Evolutionary conservation across 805 yeast genomes (phyloP).

Genomic region (Candida nanaspora): DNA sequence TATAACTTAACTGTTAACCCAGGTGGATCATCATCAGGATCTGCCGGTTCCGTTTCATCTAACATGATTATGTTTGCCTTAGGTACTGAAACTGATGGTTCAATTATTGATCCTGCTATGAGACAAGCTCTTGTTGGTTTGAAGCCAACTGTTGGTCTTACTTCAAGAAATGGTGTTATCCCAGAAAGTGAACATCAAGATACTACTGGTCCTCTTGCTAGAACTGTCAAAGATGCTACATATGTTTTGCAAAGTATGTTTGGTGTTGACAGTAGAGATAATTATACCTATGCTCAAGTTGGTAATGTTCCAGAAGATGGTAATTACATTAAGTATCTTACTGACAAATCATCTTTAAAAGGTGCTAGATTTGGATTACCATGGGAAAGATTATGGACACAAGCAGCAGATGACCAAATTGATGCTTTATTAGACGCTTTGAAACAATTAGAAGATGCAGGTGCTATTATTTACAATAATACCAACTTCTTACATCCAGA

Average conservation of each 20-base stretch:
- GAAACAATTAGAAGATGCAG: constrained; percentile 15
- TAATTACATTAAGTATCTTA: constrained; percentile 17
- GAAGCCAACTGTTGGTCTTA: constrained; percentile 23
- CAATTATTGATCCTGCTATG: constrained; percentile 21
- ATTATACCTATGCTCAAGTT: constrained; percentile 18
- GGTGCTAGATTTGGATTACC: constrained; percentile 25
- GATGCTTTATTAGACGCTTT: constrained; percentile 13
- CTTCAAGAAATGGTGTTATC: constrained; percentile 21
- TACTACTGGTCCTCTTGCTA: constrained; percentile 20
- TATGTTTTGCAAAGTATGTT: constrained; percentile 23
- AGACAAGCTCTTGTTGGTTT: constrained; percentile 21
- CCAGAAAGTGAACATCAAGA: constrained; percentile 25
- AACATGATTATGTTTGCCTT: constrained; percentile 21
- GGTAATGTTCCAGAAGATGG: constrained; percentile 23
- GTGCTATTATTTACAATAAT: constrained; percentile 22
- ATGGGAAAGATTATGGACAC: constrained; percentile 22
- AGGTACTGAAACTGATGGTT: constrained; percentile 25
- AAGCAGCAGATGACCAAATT: constrained; percentile 9
- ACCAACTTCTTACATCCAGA: constrained; percentile 20
- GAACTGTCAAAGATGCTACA: constrained; percentile 21
- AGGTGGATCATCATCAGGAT: constrained; percentile 24
- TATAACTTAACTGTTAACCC: constrained; percentile 20
- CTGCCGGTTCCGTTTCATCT: constrained; percentile 22
- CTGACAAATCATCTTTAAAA: constrained; percentile 18
- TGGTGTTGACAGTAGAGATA: constrained; percentile 20